Evolutionary conservation across 148 eudicot genomes (phyloP).

Genomic region (Pouteria glomerata): DNA sequence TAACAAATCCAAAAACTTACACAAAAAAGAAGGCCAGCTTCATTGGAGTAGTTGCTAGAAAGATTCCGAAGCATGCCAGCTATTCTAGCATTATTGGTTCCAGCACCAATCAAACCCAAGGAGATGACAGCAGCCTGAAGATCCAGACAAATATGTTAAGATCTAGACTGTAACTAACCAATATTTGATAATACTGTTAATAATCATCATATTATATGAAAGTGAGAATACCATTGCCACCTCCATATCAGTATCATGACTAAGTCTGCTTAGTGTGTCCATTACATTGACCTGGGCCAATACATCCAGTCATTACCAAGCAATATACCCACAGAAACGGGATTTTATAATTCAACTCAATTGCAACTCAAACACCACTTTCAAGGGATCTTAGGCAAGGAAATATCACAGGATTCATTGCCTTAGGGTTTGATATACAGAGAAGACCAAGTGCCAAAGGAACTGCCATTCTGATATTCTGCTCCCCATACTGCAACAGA

Average conservation of each 20-base stretch:
- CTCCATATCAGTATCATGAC: constrained; percentile 89
- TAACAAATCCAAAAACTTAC: constrained; percentile 33
- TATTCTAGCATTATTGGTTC: constrained; percentile 94
- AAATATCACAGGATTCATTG: constrained; percentile 15
- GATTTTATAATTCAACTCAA: neutral
- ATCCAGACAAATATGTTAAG: constrained; percentile 1
- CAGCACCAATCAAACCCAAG: constrained; percentile 93
- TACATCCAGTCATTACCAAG: constrained; percentile 7
- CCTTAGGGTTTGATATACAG: constrained; percentile 91
- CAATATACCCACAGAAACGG: neutral
- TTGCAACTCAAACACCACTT: constrained; percentile 1
- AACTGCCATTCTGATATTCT: constrained; percentile 86
- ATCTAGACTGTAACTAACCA: neutral
- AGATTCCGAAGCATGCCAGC: constrained; percentile 95
- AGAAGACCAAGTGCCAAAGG: constrained; percentile 91
- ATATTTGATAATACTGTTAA: neutral
- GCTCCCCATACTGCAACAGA: constrained; percentile 95
- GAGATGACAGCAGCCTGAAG: constrained; percentile 87
- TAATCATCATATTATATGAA: neutral
- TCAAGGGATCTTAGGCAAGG: neutral
- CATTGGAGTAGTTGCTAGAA: constrained; percentile 88
- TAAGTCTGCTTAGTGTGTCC: constrained; percentile 92
- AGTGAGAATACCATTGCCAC: constrained; percentile 69
- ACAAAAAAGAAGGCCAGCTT: constrained; percentile 80
- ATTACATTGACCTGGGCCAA: constrained; percentile 77